Base-by-base conservation (phyloP, 768 basidiomycete genomes). In the Paxillus rubicundulus region DNA sequence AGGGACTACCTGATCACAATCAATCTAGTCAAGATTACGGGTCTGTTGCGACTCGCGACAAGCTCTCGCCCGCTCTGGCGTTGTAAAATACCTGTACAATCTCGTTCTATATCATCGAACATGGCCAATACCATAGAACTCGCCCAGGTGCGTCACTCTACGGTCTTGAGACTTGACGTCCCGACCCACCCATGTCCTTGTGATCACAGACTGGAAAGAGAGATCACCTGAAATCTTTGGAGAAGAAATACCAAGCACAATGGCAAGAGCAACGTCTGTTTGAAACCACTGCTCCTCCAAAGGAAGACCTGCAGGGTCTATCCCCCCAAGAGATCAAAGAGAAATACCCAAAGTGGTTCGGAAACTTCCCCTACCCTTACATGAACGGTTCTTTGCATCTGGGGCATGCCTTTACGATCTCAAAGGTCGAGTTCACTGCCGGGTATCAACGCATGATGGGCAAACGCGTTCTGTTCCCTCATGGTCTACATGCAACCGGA, bases 311-410 rank as follows among this genome's bases (percentile, higher is more conserved):
- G 40, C 73, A 73, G 50, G 84, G 82, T 53, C 79, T 89, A 45
- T 81, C 85, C 10, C 74, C 74, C 16, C 76, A 78, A 18, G 77
- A 95, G 64, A 73, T 96, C 62, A 77, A 78, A 56, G 77, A 86
- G 63, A 83, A 85, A 71, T 82, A 84, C 69, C 95, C 95, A 17
- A 98, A 98, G 76, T 98, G 95, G 92, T 89, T 98, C 67, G 97
- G 96, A 49, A 97, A 85, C 73, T 96, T 89, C 71, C 95, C 95
- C 47, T 97, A 78, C 73, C 91, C 93, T 1, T 99, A 99, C 79
- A 98, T 98, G 93, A 99, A 99, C 64, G 97, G 97, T 41, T 91
- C 89, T 60, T 77, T 98, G 60, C 97, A 99, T 71, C 79, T 98
- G 21, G 97, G 97, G 20, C 97, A 99, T 72, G 96, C 89, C 1